Base-by-base conservation (phyloP, 1,139 yeast genomes). In the Blastobotrys raffinosifermentans region DNA sequence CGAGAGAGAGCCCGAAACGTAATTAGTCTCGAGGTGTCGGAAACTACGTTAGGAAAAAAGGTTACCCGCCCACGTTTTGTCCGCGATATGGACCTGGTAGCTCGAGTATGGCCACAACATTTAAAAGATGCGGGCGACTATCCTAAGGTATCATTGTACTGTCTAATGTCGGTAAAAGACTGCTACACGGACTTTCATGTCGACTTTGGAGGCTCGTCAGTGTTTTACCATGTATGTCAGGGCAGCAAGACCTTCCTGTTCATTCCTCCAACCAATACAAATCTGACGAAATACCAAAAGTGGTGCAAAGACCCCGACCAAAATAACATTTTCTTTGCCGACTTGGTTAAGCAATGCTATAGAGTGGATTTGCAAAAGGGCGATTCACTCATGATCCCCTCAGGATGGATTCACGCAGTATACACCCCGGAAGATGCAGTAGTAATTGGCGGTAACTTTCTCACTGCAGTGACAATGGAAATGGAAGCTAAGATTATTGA, bases 341-440 rank as follows among this genome's bases (percentile, higher is more conserved):
- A 77, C 32, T 61, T 73, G 40, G 56, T 70, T 25, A 51, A 52
- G 31, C 57, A 54, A 5, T 58, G 95, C 3, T 67, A 82, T 39
- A 75, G 77, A 39, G 79, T 83, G n/a, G 73, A 75, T 9, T 61
- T 87, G 17, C 48, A 54, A 0, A 69, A 74, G 1, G 94, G 94
- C 0, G 96, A 87, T 55, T 70, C 86, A 18, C 70, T 87, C 58
- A 67, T 86, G 11, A 80, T 87, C 11, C 96, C 96, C 2, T 77
- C 94, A 36, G 96, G 96, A 0, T 87, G 95, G 94, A 86, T 87
- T 36, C 96, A 87, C 59, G 80, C 93, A 0, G 96, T 87, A 0
- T 77, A 77, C 52, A 86, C 96, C 0, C 93, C 94, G 0, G 64
- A 66, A 14, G 95, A 87, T 53, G 76, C 94, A 0, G 63, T 86